Percentiles rank a stretch among this genome's conserved stretches.
phyloP scores from a whole-genome alignment of 2,329 filamentous ascomycete genomes.

The Zymoseptoria brevis region DNA sequence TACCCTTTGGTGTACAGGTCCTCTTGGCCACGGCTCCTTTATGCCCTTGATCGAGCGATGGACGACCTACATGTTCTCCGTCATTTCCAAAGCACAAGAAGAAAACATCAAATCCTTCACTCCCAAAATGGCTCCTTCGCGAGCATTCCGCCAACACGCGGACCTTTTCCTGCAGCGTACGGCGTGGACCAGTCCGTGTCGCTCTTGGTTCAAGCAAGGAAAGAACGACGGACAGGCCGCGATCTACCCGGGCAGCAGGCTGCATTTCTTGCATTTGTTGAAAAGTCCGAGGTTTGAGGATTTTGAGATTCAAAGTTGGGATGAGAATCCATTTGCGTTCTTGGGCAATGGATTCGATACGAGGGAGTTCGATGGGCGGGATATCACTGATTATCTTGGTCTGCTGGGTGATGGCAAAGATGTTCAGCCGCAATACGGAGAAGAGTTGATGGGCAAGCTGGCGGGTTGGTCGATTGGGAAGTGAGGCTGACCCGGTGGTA shows the following conservation, averaged over 20 bases:
- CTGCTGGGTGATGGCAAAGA: slow-evolving; percentile 32
- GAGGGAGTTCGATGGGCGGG: slow-evolving; percentile 41
- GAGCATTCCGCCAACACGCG: slow-evolving; percentile 34
- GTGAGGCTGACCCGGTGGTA: slow-evolving; percentile 1
- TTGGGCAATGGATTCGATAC: slow-evolving; percentile 38
- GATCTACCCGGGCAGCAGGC: slow-evolving; percentile 33
- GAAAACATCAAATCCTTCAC: slow-evolving; percentile 37
- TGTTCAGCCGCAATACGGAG: slow-evolving; percentile 36
- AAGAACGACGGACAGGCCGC: slow-evolving; percentile 31
- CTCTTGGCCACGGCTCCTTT: slow-evolving; percentile 35
- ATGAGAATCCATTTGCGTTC: slow-evolving; percentile 35
- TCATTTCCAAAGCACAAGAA: slow-evolving; percentile 34
- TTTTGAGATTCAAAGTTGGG: slow-evolving; percentile 35
- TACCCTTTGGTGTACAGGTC: slow-evolving; percentile 11
- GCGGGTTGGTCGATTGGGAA: slow-evolving; percentile 29
- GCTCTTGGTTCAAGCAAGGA: slow-evolving; percentile 33
- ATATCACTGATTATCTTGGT: slow-evolving; percentile 41
- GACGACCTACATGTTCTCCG: slow-evolving; percentile 34
- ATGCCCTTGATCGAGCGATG: slow-evolving; percentile 36
- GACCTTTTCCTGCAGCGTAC: slow-evolving; percentile 35
- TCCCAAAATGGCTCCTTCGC: slow-evolving; percentile 27
- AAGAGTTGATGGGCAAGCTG: slow-evolving; percentile 32
- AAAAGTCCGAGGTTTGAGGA: slow-evolving; percentile 35
- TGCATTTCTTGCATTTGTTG: slow-evolving; percentile 34
- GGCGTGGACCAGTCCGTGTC: slow-evolving; percentile 30